Conservation (phyloP, 768 basidiomycete genomes). For the Russula dissimulans region DNA sequence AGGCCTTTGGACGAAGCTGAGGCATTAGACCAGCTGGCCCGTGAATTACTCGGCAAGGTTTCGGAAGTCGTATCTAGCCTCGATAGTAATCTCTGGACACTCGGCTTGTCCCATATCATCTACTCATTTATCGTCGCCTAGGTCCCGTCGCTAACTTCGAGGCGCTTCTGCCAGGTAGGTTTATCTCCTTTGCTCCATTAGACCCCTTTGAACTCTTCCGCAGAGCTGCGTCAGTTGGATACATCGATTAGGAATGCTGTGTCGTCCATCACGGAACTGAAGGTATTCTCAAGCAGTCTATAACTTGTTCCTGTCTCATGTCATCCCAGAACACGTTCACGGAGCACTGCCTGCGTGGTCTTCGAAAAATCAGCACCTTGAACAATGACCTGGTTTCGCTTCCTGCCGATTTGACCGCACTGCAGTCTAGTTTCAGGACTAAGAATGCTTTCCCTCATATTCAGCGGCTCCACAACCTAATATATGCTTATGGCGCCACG, state of each 20-base stretch:
- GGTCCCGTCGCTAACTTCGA: constrained; percentile 44
- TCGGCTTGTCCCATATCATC: not conserved
- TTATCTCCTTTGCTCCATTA: not conserved
- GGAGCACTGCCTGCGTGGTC: constrained; percentile 49
- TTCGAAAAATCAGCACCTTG: constrained; percentile 69
- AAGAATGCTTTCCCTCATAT: constrained; percentile 88
- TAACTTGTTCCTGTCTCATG: not conserved
- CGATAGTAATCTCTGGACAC: not conserved
- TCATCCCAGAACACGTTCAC: constrained; percentile 58
- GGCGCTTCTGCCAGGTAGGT: constrained; percentile 42
- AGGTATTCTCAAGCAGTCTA: constrained; percentile 7
- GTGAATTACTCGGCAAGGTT: constrained; percentile 6
- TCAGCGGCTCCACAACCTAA: constrained; percentile 76
- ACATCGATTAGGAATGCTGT: constrained; percentile 11
- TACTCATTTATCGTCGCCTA: constrained; percentile 13
- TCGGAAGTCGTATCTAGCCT: constrained; percentile 13
- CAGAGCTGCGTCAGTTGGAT: constrained; percentile 18
- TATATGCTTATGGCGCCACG: constrained; percentile 88
- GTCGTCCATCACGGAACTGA: constrained; percentile 10
- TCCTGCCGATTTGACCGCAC: constrained; percentile 48
- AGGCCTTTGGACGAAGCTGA: constrained; percentile 18
- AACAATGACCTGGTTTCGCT: constrained; percentile 77
- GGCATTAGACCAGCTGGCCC: constrained; percentile 6
- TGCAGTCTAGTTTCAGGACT: constrained; percentile 66
- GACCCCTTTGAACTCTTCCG: not conserved